Conservation (phyloP, 2,329 filamentous ascomycete genomes). For the Pestalotiopsis sp. region DNA sequence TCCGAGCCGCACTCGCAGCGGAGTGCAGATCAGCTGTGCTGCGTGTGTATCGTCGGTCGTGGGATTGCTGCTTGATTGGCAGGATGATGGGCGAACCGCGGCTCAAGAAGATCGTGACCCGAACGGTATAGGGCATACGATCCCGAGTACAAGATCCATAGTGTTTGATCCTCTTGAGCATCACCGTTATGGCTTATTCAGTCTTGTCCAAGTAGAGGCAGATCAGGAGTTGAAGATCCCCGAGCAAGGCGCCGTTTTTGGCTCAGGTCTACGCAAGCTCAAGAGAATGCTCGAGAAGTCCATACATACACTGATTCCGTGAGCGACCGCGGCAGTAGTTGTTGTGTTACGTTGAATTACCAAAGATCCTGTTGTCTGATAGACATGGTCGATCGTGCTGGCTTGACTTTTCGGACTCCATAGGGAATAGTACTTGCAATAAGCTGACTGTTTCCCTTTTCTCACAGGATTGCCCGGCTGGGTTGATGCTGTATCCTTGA, state of each 20-base stretch:
- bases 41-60: background rate
- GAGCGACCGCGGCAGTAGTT: background rate
- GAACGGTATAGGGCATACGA: background rate
- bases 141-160: background rate
- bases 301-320: background rate
- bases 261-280: too few relatives aligned
- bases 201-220: too few relatives aligned
- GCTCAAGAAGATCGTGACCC: background rate
- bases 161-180: constrained; percentile 5
- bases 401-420: too few relatives aligned
- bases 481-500: too few relatives aligned
- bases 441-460: background rate
- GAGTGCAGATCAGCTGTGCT: constrained; percentile 1
- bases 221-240: too few relatives aligned
- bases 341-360: too few relatives aligned
- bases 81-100: constrained; percentile 18
- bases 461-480: background rate
- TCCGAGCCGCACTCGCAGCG: constrained; percentile 5
- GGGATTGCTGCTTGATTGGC: constrained; percentile 22
- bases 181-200: too few relatives aligned
- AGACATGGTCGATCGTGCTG: too few relatives aligned
- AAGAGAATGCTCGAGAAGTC: too few relatives aligned
- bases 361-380: too few relatives aligned
- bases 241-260: background rate
- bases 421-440: background rate